Evolutionary conservation across 2,329 filamentous ascomycete genomes (phyloP).

Genomic region (Fusarium sp.): DNA sequence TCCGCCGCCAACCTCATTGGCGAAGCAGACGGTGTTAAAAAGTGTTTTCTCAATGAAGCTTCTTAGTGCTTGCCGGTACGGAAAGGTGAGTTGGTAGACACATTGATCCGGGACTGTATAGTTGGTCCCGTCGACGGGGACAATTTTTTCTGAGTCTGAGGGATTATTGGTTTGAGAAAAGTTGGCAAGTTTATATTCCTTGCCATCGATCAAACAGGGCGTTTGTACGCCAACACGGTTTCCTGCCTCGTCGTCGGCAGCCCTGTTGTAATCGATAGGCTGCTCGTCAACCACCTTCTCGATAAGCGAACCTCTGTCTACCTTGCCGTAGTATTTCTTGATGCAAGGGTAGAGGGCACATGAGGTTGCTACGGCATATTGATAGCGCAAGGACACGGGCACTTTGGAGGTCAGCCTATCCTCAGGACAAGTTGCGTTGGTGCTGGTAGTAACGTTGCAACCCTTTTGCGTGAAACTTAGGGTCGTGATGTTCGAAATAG

Average conservation of each 20-base stretch:
- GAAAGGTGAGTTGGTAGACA: neutral
- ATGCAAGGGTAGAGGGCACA: slow-evolving; percentile 5
- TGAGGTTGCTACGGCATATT: neutral
- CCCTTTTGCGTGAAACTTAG: neutral
- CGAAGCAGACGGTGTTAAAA: neutral
- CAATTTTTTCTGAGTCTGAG: too few relatives aligned
- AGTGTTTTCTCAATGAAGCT: neutral
- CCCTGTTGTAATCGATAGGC: neutral
- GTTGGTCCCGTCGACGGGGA: neutral
- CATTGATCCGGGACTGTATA: neutral
- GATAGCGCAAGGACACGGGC: neutral
- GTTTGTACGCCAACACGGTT: neutral
- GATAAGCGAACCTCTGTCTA: neutral
- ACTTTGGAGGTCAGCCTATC: neutral
- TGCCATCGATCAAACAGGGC: neutral
- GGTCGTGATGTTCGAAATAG: neutral
- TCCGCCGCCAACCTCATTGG: fast-evolving
- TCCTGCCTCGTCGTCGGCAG: neutral
- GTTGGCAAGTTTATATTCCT: neutral
- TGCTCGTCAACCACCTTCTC: neutral
- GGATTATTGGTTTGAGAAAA: neutral
- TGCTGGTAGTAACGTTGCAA: neutral
- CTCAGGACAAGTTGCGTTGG: neutral
- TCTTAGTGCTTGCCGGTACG: neutral
- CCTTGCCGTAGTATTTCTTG: neutral